Percentiles rank a stretch among this genome's conserved stretches.
Evolutionary conservation across 257 asterid genomes (phyloP).

Genomic region (Scutellaria baicalensis): DNA sequence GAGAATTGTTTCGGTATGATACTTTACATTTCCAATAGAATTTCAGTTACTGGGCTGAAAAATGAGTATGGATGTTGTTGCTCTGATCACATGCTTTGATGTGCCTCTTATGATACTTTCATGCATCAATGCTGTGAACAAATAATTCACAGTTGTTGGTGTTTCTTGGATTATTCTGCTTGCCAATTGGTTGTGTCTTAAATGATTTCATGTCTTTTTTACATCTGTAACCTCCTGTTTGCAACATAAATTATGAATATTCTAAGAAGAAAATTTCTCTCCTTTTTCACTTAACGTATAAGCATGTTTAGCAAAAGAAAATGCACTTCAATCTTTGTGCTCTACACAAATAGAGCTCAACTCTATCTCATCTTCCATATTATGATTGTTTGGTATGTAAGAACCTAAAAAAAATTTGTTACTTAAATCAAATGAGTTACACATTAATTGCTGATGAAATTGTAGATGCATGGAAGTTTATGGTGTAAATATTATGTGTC

Average conservation of each 20-base stretch:
- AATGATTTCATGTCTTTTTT: too few species aligned
- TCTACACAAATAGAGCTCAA: not conserved
- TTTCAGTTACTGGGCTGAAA: not conserved
- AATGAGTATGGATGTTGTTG: not conserved
- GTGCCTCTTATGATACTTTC: not conserved
- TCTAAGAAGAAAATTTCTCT: too few species aligned
- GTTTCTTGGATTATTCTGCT: too few species aligned
- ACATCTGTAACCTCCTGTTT: too few species aligned
- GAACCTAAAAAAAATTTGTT: not conserved
- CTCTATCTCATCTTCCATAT: not conserved
- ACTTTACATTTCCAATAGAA: not conserved
- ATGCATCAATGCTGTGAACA: not conserved
- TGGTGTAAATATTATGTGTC: not conserved
- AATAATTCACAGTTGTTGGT: too few species aligned
- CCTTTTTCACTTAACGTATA: too few species aligned
- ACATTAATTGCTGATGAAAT: not conserved
- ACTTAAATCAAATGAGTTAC: not conserved
- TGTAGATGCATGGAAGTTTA: not conserved
- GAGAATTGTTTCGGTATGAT: constrained; percentile 67
- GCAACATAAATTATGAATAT: too few species aligned
- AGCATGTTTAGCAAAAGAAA: not conserved
- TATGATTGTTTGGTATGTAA: not conserved
- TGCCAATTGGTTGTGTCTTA: too few species aligned
- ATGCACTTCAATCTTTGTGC: not conserved
- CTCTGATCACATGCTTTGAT: not conserved